Conservation (phyloP, 352 stramenopile species). For the Pythium plurisporium region DNA sequence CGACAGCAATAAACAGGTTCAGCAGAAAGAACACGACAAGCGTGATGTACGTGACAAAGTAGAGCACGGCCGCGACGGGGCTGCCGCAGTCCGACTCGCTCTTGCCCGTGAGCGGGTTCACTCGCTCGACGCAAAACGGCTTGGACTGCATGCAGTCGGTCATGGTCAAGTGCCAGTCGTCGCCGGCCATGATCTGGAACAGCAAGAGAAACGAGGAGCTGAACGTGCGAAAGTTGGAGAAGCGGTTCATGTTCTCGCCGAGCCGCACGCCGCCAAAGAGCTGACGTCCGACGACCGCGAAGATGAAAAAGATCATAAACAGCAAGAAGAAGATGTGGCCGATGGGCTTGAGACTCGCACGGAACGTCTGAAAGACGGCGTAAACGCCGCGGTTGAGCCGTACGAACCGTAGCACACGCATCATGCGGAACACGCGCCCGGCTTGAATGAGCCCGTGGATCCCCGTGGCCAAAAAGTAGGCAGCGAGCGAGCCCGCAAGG, state of each 20-base stretch:
- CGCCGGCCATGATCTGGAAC: slow-evolving; percentile 80
- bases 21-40: slow-evolving; percentile 80
- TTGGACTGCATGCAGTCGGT: slow-evolving; percentile 65
- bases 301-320: slow-evolving; percentile 83
- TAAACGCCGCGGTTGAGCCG: slow-evolving; percentile 67
- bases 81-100: slow-evolving; percentile 64
- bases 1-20: slow-evolving; percentile 80
- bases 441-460: slow-evolving; percentile 69
- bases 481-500: slow-evolving; percentile 50
- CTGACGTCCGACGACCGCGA: slow-evolving; percentile 64
- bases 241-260: slow-evolving; percentile 53
- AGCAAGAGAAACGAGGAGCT: slow-evolving; percentile 55
- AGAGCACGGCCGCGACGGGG: slow-evolving; percentile 35
- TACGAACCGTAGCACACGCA: slow-evolving; percentile 74
- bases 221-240: slow-evolving; percentile 73
- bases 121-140: slow-evolving; percentile 53
- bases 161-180: slow-evolving; percentile 81
- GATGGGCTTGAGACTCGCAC: slow-evolving; percentile 57
- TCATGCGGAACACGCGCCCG: slow-evolving; percentile 67
- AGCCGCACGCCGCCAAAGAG: slow-evolving; percentile 65
- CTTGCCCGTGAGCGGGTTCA: slow-evolving; percentile 25
- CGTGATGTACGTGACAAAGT: slow-evolving; percentile 71
- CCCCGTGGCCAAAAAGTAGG: slow-evolving; percentile 56
- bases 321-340: slow-evolving; percentile 80
- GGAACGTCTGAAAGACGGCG: slow-evolving; percentile 75